Evolutionary conservation across 192 early-diverging fungal genomes (phyloP).

Genomic region (Coemansia umbellata): DNA sequence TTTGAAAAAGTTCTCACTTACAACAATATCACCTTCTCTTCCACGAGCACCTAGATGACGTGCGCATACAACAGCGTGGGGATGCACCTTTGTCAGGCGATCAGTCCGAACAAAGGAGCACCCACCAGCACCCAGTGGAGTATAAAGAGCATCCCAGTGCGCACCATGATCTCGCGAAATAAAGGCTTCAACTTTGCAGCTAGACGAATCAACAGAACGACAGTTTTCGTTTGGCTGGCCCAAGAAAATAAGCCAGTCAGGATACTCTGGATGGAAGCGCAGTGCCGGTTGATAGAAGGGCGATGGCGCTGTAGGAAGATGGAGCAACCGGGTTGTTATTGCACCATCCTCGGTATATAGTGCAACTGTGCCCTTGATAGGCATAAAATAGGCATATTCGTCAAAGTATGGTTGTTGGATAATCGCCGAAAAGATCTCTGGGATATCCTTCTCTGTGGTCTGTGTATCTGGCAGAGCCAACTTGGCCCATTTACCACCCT

Average conservation of each 20-base stretch:
- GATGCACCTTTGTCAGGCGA: constrained; percentile 51
- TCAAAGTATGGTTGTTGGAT: constrained; percentile 61
- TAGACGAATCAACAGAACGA: constrained; percentile 21
- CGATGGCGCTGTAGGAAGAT: constrained; percentile 61
- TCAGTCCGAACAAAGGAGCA: constrained; percentile 44
- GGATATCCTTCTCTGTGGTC: neutral
- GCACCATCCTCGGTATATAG: constrained; percentile 62
- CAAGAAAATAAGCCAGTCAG: constrained; percentile 79
- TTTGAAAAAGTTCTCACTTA: constrained; percentile 56
- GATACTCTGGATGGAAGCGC: constrained; percentile 81
- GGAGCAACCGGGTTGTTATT: constrained; percentile 54
- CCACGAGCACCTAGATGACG: constrained; percentile 42
- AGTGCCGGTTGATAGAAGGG: constrained; percentile 56
- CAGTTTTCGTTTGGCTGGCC: constrained; percentile 56
- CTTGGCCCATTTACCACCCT: constrained; percentile 58
- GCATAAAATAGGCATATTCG: constrained; percentile 59
- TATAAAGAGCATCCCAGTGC: constrained; percentile 57
- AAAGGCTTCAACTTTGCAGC: constrained; percentile 73
- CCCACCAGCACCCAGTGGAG: constrained; percentile 29
- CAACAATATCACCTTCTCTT: constrained; percentile 55
- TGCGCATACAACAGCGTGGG: constrained; percentile 71
- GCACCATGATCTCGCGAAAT: constrained; percentile 68
- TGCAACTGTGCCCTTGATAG: constrained; percentile 44
- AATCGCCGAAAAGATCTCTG: constrained; percentile 48
- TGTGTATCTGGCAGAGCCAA: constrained; percentile 13